These are phyloP conservation scores for Linum tenue DNA, from an alignment of 345 rosid genomes.

Conservation along the genomic window DNA sequence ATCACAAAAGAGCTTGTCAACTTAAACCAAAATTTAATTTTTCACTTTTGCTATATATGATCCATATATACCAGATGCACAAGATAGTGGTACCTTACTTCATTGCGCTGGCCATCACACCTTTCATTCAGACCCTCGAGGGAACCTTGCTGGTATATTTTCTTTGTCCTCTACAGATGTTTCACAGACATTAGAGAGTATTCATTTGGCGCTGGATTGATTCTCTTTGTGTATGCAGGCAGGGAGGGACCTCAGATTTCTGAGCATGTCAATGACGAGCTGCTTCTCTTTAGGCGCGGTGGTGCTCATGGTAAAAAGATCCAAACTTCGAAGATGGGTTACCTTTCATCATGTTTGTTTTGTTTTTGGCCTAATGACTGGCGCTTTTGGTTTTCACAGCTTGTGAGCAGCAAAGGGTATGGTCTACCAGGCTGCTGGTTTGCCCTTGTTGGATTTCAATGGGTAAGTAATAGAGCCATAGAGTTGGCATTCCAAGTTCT, in stretches of 20 bases:
- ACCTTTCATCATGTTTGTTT: neutral
- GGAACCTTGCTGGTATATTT: constrained; percentile 8
- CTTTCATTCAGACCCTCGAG: constrained; percentile 4
- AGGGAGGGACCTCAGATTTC: constrained; percentile 2
- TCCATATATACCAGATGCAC: neutral
- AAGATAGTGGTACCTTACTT: constrained; percentile 3
- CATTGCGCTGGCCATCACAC: constrained; percentile 1
- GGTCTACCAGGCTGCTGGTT: constrained; percentile 25
- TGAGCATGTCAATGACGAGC: constrained; percentile 6
- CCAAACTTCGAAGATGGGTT: neutral
- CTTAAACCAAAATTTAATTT: too few relatives aligned
- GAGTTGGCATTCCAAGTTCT: neutral
- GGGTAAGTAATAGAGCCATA: constrained; percentile 13
- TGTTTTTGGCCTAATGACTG: neutral
- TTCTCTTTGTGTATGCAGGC: neutral
- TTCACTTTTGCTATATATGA: too few relatives aligned
- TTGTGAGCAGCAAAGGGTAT: constrained; percentile 19
- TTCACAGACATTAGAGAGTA: neutral
- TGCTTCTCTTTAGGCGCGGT: constrained; percentile 8
- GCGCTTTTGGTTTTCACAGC: neutral
- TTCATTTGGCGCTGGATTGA: neutral
- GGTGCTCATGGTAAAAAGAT: constrained; percentile 1
- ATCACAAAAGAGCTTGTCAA: too few relatives aligned
- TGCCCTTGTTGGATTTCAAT: constrained; percentile 22
- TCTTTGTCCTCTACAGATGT: neutral